phyloP scores from a whole-genome alignment of 2,329 filamentous ascomycete genomes.

The Zymoseptoria pseudotritici region DNA sequence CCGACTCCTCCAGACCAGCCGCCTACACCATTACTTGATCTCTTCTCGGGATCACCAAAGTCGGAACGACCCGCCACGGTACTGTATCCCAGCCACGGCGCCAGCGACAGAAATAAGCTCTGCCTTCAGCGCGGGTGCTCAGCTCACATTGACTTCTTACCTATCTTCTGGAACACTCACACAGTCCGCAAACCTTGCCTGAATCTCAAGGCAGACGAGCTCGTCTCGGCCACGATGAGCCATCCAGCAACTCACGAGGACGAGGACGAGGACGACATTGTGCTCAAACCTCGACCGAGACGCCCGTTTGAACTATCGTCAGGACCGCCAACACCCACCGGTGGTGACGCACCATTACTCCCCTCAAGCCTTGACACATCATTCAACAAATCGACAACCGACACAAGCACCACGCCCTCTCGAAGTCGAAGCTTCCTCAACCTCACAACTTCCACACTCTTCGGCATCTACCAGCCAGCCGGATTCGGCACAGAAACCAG shows the following conservation, averaged over 20 bases:
- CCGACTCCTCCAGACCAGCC: neutral
- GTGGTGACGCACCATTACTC: constrained; percentile 5
- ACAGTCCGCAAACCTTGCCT: neutral
- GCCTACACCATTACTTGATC: neutral
- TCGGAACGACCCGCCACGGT: neutral
- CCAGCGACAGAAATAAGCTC: neutral
- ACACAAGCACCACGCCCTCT: constrained; percentile 39
- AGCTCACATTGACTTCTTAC: neutral
- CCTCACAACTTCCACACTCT: constrained; percentile 79
- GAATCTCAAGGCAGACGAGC: neutral
- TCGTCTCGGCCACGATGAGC: constrained; percentile 16
- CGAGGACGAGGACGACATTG: constrained; percentile 14
- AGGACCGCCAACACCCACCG: constrained; percentile 32
- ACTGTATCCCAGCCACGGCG: neutral
- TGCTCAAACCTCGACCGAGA: constrained; percentile 50
- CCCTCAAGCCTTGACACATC: constrained; percentile 16
- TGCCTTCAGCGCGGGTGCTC: neutral
- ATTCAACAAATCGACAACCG: constrained; percentile 6
- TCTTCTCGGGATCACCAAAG: neutral
- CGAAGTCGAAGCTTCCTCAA: constrained; percentile 75
- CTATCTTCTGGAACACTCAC: neutral
- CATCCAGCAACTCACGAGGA: constrained; percentile 19
- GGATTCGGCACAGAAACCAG: constrained; percentile 47
- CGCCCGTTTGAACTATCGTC: constrained; percentile 60
- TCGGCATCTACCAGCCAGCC: constrained; percentile 77